Percentiles rank a stretch among this genome's conserved stretches.
phyloP scores from a whole-genome alignment of 116 monocot species.

The Dioscorea cayenensis region DNA sequence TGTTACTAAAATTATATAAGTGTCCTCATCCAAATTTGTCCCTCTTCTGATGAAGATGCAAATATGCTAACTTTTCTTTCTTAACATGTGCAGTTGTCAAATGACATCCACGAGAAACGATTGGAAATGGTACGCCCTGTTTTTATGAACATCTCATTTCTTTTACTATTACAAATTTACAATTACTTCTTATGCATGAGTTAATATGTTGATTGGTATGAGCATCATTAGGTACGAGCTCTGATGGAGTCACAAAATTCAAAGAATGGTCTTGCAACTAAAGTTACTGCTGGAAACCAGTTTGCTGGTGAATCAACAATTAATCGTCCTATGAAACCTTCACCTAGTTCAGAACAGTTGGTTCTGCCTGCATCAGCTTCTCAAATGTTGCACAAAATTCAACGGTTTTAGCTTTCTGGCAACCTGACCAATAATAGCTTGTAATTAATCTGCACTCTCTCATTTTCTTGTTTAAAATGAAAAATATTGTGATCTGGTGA shows the following conservation, averaged over 20 bases:
- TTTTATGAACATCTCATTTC: background rate
- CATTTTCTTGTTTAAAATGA: background rate
- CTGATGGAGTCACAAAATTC: slow-evolving; percentile 25
- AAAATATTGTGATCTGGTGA: background rate
- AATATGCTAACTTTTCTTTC: background rate
- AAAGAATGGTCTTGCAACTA: slow-evolving; percentile 21
- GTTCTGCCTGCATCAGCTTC: slow-evolving; percentile 21
- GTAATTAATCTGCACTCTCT: background rate
- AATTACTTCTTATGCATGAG: background rate
- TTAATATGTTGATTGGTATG: background rate
- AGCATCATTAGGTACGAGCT: slow-evolving; percentile 22
- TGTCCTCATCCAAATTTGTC: background rate
- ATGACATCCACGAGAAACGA: slow-evolving; percentile 49
- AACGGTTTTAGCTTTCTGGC: slow-evolving; percentile 20
- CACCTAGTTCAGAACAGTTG: slow-evolving; percentile 45
- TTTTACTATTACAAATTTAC: background rate
- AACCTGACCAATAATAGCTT: background rate
- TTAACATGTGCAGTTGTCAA: slow-evolving; percentile 29
- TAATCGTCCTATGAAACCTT: slow-evolving; percentile 33
- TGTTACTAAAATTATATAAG: background rate
- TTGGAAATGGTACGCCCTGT: slow-evolving; percentile 40
- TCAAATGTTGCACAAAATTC: slow-evolving; percentile 28
- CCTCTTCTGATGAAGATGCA: background rate
- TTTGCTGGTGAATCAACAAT: slow-evolving; percentile 13
- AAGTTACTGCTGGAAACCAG: slow-evolving; percentile 24